Conservation (phyloP, 345 rosid genomes). For the Eucalyptus urophylla region DNA sequence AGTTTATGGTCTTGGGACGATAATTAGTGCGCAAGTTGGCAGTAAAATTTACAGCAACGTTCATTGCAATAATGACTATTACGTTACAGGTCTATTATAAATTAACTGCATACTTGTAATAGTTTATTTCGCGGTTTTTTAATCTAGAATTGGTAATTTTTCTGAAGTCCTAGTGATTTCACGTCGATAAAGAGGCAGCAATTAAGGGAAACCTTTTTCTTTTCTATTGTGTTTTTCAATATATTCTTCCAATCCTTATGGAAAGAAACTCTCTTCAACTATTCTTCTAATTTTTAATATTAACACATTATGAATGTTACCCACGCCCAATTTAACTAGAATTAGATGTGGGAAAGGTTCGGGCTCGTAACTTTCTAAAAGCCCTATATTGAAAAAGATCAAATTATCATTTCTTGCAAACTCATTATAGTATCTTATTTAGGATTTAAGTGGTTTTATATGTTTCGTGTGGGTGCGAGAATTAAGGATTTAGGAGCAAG, state of each 20-base stretch:
- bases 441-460: neutral
- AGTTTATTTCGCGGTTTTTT: too few relatives aligned
- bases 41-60: neutral
- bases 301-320: neutral
- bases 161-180: too few relatives aligned
- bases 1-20: neutral
- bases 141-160: too few relatives aligned
- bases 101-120: neutral
- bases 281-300: too few relatives aligned
- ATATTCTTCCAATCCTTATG: too few relatives aligned
- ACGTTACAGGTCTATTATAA: neutral
- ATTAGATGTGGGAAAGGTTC: neutral
- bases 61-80: neutral
- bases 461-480: neutral
- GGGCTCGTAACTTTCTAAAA: neutral
- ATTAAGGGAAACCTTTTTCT: too few relatives aligned
- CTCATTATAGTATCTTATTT: neutral
- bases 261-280: too few relatives aligned
- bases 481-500: neutral
- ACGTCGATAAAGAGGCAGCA: too few relatives aligned
- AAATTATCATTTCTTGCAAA: neutral
- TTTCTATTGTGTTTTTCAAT: too few relatives aligned
- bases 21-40: neutral
- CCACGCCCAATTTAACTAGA: neutral
- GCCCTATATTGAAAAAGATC: neutral